Percentiles rank a stretch among this genome's conserved stretches.
phyloP scores from a whole-genome alignment of 345 rosid genomes.

The Draba incana region DNA sequence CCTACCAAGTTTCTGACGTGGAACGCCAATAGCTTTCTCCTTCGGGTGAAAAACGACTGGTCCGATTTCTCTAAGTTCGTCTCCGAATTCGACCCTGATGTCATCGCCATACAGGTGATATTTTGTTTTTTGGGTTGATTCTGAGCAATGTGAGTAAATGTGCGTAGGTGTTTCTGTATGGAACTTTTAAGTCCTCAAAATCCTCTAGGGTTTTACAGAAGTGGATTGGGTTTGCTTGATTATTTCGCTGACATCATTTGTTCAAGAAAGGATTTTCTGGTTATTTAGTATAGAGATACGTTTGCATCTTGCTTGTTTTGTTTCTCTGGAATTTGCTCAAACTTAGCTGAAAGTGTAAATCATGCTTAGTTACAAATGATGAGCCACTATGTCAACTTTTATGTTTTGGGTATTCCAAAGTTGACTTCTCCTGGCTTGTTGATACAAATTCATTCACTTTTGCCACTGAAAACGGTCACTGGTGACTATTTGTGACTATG shows the following conservation, averaged over 20 bases:
- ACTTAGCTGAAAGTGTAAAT: not conserved
- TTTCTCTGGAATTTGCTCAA: conserved; percentile 11
- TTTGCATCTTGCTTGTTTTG: conserved; percentile 11
- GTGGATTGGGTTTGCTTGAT: not conserved
- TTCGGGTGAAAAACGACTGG: conserved; percentile 93
- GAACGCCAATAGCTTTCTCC: conserved; percentile 96
- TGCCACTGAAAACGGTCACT: conserved; percentile 5
- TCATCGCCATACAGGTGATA: conserved; percentile 81
- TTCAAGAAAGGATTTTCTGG: not conserved
- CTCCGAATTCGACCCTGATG: conserved; percentile 71
- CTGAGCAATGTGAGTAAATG: conserved; percentile 26
- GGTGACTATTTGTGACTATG: not conserved
- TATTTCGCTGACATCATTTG: conserved; percentile 3
- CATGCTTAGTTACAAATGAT: too few relatives aligned
- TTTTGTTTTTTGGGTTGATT: not conserved
- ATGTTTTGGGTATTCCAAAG: not conserved
- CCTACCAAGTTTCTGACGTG: conserved; percentile 84
- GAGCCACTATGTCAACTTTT: not conserved
- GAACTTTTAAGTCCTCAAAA: not conserved
- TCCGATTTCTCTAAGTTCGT: conserved; percentile 70
- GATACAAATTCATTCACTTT: not conserved
- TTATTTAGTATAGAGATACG: too few relatives aligned
- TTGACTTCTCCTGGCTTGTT: not conserved
- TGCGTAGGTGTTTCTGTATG: conserved; percentile 10
- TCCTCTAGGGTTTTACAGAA: conserved; percentile 27